Conservation (phyloP, 371 early-diverging fungal species). For the Mortierella sp. region DNA sequence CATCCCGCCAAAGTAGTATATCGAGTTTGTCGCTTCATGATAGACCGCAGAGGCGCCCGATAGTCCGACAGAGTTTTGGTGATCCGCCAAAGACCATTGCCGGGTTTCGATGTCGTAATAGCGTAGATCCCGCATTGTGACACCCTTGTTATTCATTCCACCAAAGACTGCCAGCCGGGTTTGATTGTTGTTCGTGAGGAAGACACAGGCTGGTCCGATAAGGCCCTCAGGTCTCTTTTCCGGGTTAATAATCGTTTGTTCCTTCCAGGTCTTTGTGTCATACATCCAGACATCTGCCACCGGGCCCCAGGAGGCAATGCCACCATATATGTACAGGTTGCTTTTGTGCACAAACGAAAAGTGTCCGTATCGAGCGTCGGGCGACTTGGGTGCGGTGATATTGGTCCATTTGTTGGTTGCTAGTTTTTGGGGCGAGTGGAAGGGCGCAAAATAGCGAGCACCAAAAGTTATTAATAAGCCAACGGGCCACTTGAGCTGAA, state of each 20-base stretch:
- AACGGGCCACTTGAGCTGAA: background rate
- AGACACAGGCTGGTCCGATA: conserved; percentile 25
- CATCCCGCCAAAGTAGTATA: conserved; percentile 58
- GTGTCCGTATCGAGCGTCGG: conserved; percentile 43
- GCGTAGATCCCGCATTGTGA: conserved; percentile 34
- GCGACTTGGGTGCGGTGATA: conserved; percentile 5
- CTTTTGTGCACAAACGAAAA: conserved; percentile 44
- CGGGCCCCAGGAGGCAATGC: background rate
- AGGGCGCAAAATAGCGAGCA: background rate
- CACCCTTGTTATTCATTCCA: conserved; percentile 19
- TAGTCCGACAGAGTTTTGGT: conserved; percentile 44
- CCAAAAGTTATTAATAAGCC: background rate
- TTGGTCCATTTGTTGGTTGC: conserved; percentile 47
- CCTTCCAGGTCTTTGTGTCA: conserved; percentile 33
- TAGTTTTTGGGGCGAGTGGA: background rate
- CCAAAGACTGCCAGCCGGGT: conserved; percentile 40
- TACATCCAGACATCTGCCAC: conserved; percentile 40
- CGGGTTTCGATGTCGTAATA: conserved; percentile 22
- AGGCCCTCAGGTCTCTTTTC: conserved; percentile 21
- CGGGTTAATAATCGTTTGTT: conserved; percentile 11
- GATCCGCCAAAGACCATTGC: conserved; percentile 26
- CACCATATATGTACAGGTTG: conserved; percentile 49
- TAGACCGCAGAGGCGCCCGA: conserved; percentile 45
- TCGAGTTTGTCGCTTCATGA: conserved; percentile 49
- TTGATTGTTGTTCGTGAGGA: conserved; percentile 21